Conservation (phyloP, 1,284 basidiomycete genomes). For the Meira nashicola region DNA sequence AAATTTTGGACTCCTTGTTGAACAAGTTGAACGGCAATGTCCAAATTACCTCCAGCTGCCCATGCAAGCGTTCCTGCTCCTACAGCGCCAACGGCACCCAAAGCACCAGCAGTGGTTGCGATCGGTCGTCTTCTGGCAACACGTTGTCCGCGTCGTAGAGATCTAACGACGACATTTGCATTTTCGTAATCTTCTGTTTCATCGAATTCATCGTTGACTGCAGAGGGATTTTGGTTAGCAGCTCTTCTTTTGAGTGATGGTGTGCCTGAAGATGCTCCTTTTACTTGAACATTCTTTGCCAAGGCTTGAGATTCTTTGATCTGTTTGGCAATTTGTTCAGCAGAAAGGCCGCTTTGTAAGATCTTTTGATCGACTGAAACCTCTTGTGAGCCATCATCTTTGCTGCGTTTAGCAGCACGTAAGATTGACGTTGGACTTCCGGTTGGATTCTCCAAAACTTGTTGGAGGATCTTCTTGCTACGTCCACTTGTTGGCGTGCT, state of each 20-base stretch:
- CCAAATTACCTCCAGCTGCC: constrained; percentile 35
- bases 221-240: constrained; percentile 34
- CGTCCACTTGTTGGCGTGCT: constrained; percentile 9
- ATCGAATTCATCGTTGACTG: constrained; percentile 21
- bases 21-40: constrained; percentile 12
- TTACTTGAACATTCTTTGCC: constrained; percentile 34
- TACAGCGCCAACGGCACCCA: constrained; percentile 42
- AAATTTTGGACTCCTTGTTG: constrained; percentile 13
- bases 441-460: constrained; percentile 3
- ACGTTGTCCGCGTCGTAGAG: constrained; percentile 23
- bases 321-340: constrained; percentile 45
- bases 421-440: constrained; percentile 26
- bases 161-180: constrained; percentile 15
- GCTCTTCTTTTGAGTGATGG: constrained; percentile 40
- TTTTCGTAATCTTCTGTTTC: constrained; percentile 29
- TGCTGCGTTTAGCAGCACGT: constrained; percentile 23
- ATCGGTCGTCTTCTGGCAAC: constrained; percentile 36
- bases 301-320: constrained; percentile 41
- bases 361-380: constrained; percentile 21
- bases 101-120: constrained; percentile 36
- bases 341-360: constrained; percentile 27
- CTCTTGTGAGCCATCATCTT: constrained; percentile 21
- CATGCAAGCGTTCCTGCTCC: constrained; percentile 45
- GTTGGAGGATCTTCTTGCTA: constrained; percentile 23
- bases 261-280: constrained; percentile 11